Evolutionary conservation across 192 early-diverging fungal species (phyloP).

Genomic region (Entomortierella chlamydospora): DNA sequence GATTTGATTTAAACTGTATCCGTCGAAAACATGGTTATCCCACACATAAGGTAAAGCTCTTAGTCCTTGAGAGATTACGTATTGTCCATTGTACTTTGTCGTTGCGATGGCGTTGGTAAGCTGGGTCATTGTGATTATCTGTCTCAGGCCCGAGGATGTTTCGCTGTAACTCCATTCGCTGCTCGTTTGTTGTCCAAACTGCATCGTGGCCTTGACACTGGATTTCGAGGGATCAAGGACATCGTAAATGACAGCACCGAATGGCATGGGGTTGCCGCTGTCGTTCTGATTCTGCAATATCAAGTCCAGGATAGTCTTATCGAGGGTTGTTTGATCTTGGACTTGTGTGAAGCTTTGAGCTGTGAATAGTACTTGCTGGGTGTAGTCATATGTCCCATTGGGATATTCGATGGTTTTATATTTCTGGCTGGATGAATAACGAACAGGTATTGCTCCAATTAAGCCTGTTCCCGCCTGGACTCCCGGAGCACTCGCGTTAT

Average conservation of each 20-base stretch:
- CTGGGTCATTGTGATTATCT: conserved; percentile 37
- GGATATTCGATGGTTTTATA: not conserved
- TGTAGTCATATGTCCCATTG: not conserved
- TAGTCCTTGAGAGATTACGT: conserved; percentile 29
- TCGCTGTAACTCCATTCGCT: not conserved
- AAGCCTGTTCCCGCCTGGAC: conserved; percentile 21
- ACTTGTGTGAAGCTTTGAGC: conserved; percentile 9
- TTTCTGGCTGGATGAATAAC: not conserved
- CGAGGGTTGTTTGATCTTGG: not conserved
- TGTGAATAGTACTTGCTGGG: not conserved
- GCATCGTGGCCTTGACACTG: conserved; percentile 29
- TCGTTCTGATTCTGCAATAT: not conserved
- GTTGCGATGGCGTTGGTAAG: conserved; percentile 27
- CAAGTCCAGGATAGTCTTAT: conserved; percentile 1
- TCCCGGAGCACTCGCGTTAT: conserved; percentile 9
- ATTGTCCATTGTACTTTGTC: conserved; percentile 35
- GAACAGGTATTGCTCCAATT: conserved; percentile 35
- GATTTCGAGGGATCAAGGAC: not conserved
- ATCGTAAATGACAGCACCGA: conserved; percentile 19
- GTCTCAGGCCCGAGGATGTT: conserved; percentile 11
- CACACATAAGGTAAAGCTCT: conserved; percentile 28
- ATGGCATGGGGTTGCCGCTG: not conserved
- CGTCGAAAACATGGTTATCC: not conserved
- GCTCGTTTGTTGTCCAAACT: conserved; percentile 17
- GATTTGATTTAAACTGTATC: conserved; percentile 8